Base-by-base conservation (phyloP, 1,284 basidiomycete genomes). In the Earliella scabrosa region DNA sequence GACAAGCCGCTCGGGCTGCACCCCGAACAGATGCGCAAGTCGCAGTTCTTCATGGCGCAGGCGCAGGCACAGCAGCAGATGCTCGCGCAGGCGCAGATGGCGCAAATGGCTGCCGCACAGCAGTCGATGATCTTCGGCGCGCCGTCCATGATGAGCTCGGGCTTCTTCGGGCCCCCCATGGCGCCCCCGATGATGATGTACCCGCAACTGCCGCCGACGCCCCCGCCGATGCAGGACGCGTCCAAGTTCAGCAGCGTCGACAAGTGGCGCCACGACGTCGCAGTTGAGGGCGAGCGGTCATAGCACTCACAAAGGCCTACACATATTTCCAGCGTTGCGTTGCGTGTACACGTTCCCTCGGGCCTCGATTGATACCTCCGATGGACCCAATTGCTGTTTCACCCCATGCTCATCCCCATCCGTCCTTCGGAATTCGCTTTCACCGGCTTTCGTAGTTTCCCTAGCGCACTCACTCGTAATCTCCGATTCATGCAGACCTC, bases 231-330 rank as follows among this genome's bases (percentile, higher is more conserved):
- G 43, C 82, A 81, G 24, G 90, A 92, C 54, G 71, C 81, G 41
- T 76, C 74, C 18, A 92, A 91, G 68, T 87, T 80, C 58, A 82
- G 80, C 16, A 77, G 81, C 3, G 90, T 93, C 20, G 91, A 93
- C 70, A 81, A 81, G 57, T 93, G 90, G 90, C 82, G 90, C 64
- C 84, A 81, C 57, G 84, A 89, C 63, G 88, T 93, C 46, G 85
- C 83, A 26, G 83, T 87, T 18, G 88, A 90, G 64, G 82, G 81
- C n/a, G 75, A 81, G 55, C 68, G 60, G 54, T 57, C 44, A 40
- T 64, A 44, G 47, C 45, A 36, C 35, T 16, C 48, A 40, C 52
- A 45, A 54, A 58, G 44, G n/a, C 39, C 44, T 26, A 35, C 32
- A n/a, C n/a, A n/a, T n/a, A n/a, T n/a, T n/a, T n/a, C n/a, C n/a